Conservation (phyloP, 768 basidiomycete species). For the Panaeolus papilionaceus region DNA sequence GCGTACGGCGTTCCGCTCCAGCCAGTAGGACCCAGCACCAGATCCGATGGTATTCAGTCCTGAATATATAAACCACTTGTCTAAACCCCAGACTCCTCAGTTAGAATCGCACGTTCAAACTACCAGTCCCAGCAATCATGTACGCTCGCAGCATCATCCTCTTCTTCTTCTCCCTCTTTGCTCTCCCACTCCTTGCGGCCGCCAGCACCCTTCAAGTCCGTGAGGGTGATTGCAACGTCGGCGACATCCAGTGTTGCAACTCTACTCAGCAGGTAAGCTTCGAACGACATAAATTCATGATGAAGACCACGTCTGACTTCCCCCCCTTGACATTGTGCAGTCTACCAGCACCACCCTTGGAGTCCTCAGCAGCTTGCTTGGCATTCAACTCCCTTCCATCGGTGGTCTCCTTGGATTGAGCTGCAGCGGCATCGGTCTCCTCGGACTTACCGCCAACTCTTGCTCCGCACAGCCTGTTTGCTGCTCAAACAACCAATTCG, state of each 20-base stretch:
- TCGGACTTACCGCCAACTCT: conserved; percentile 20
- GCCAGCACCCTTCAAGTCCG: conserved; percentile 14
- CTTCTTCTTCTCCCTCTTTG: conserved; percentile 22
- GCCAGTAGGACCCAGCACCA: neutral
- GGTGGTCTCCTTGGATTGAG: conserved; percentile 24
- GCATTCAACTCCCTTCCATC: conserved; percentile 19
- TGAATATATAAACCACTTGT: neutral
- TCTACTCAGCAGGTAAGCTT: conserved; percentile 16
- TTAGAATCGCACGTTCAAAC: conserved; percentile 13
- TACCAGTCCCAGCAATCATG: neutral
- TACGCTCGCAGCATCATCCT: conserved; percentile 13
- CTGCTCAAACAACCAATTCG: conserved; percentile 30
- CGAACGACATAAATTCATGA: too few relatives aligned
- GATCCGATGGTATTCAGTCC: neutral
- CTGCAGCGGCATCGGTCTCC: conserved; percentile 22
- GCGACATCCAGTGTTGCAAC: conserved; percentile 24
- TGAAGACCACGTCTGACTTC: too few relatives aligned
- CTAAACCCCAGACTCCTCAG: neutral
- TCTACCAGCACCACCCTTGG: conserved; percentile 10
- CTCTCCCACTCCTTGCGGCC: conserved; percentile 22
- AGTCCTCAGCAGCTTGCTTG: conserved; percentile 20
- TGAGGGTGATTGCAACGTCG: conserved; percentile 23
- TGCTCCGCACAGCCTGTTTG: conserved; percentile 19
- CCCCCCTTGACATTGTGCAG: neutral
- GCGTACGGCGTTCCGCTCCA: neutral